Conservation (phyloP, 306 rosid species). For the Potentilla sterilis region DNA sequence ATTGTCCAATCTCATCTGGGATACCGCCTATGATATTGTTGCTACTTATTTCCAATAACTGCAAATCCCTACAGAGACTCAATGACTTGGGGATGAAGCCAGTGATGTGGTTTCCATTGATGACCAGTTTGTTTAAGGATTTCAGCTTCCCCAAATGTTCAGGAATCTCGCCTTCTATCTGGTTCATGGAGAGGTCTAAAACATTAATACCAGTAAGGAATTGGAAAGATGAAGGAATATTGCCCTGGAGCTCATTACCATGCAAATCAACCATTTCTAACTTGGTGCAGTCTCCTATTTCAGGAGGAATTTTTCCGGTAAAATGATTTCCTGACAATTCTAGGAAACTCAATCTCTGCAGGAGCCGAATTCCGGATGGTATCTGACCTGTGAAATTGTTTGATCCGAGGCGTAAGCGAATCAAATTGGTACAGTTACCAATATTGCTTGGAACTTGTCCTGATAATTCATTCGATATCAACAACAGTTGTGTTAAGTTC, state of each 20-base stretch:
- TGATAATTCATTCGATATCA: conserved; percentile 78
- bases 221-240: conserved; percentile 62
- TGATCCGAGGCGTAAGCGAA: conserved; percentile 80
- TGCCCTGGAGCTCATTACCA: conserved; percentile 65
- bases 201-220: conserved; percentile 62
- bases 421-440: conserved; percentile 68
- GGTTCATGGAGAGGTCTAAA: conserved; percentile 77
- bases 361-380: conserved; percentile 68
- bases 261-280: conserved; percentile 93
- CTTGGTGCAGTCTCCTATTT: conserved; percentile 72
- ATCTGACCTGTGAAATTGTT: conserved; percentile 72
- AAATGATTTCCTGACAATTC: conserved; percentile 75
- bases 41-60: conserved; percentile 79
- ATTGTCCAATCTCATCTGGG: conserved; percentile 69
- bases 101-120: conserved; percentile 59
- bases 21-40: conserved; percentile 64
- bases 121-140: conserved; percentile 62
- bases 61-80: conserved; percentile 72
- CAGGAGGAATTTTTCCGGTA: conserved; percentile 59
- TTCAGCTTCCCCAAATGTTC: conserved; percentile 57
- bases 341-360: conserved; percentile 64
- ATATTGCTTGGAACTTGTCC: conserved; percentile 73
- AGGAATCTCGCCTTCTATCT: conserved; percentile 61
- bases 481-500: conserved; percentile 72
- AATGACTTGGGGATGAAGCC: conserved; percentile 69